Evolutionary conservation across 2,329 filamentous ascomycete species (phyloP), one percentile per base, ranked within the genome.

Genomic region (Grosmannia clavigera): DNA sequence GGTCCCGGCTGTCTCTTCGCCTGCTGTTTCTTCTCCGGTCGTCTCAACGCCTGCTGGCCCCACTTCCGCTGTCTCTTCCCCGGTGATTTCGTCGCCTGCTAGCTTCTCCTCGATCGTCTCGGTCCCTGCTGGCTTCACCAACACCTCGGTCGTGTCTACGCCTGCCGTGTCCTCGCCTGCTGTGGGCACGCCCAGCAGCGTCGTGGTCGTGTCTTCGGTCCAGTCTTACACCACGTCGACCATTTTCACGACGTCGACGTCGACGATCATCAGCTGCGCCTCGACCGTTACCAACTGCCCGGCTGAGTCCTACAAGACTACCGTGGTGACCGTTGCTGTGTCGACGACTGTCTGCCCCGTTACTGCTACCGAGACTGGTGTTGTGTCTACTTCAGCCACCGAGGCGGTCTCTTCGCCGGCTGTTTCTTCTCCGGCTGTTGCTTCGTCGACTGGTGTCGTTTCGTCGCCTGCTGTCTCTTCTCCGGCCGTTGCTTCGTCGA

Each of bases 311-410:
- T 76, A 75, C 14, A 74, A 74, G 59, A 72, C 76, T 54, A 75
- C 72, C 0, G 68, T 81, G 3, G 75, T 80, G 61, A 82, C 79
- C 7, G 68, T 86, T 61, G 71, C 81, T 55, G 67, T 83, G 56
- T 80, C 78, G 57, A 85, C 83, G 64, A 85, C 82, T 50, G 69
- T 84, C 68, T 84, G 81, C 77, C 81, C 80, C 27, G 79, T 82
- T 62, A 82, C 80, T n/a, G 78, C 77, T 73, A 81, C 78, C 51
- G 68, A 74, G 65, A 74, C 73, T 48, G 69, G 68, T 48, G 62
- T 69, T 38, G 61, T 62, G 25, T 40, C 61, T 50, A 65, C 62
- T 60, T 62, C 65, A 57, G 58, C 38, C 19, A 46, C 51, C 14
- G 38, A 43, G 33, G 38, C 58, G 31, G 31, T 31, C 31, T 9